Base-by-base conservation (phyloP, 768 basidiomycete genomes). In the Leccinum boreale region DNA sequence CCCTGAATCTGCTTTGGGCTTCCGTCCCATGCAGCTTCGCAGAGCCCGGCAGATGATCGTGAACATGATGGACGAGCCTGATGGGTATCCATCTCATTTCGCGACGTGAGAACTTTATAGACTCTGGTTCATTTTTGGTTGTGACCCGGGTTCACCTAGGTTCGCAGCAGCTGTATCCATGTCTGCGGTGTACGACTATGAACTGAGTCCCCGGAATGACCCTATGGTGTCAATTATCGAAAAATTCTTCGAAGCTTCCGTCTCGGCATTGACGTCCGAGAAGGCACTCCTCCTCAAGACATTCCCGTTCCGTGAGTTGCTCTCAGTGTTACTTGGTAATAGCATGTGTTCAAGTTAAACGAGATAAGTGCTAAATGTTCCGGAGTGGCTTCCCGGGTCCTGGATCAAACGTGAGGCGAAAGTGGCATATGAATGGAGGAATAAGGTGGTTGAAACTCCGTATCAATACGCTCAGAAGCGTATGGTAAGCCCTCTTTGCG, bases 291-390 rank as follows among this genome's bases (percentile, higher is more conserved):
- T 63, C 12, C 15, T 62, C 4, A 52, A 60, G 24, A 48, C 9
- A 14, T 48, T 48, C 26, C 47, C 47, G 26, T 48, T 48, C 17
- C 17, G 47, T 48, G 33, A 70, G 69, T 70, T 31, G 58, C n/a
- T 26, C 26, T 26, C 14, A 10, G 5, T 10, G 26, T 19, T 15
- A 29, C n/a, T 26, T 7, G n/a, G 3, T n/a, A 17, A 11, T 8
- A 61, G 12, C 35, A 65, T 48, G 19, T 66, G 17, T 26, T 48
- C 8, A 48, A 15, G 24, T 48, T 17, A n/a, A 28, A 9, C 17
- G 47, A 6, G 12, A 23, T 12, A 28, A 48, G 47, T 48, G 15
- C 17, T 48, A 9, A 24, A 23, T 26, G 7, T 48, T 24, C 47
- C 47, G 24, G 47, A 48, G 8, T 48, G 47, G 47, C 9, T 48